Conservation (phyloP, 345 rosid species). For the Gynandropsis gynandra region DNA sequence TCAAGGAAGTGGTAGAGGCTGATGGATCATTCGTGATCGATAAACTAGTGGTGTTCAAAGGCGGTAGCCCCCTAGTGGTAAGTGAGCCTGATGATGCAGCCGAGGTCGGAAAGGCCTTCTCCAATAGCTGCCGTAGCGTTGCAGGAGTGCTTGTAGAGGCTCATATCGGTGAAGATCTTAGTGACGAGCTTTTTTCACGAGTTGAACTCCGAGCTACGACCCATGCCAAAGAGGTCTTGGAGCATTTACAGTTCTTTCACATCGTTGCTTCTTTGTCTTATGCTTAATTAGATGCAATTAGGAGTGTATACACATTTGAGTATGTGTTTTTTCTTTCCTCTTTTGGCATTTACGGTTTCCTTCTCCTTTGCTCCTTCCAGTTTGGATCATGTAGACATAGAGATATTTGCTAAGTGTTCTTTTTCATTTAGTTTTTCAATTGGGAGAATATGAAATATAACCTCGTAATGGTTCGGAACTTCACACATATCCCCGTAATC, state of each 20-base stretch:
- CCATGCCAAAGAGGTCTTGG: constrained; percentile 74
- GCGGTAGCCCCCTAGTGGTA: constrained; percentile 91
- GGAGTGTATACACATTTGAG: background rate
- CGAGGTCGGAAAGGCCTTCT: constrained; percentile 72
- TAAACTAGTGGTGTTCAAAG: constrained; percentile 80
- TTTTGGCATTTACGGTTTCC: background rate
- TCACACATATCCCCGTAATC: too few species aligned
- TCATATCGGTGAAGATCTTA: constrained; percentile 72
- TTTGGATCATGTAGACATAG: too few species aligned
- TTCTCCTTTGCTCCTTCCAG: background rate
- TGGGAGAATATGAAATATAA: too few species aligned
- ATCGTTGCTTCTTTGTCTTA: constrained; percentile 79
- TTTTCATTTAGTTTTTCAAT: too few species aligned
- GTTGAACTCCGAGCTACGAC: constrained; percentile 50
- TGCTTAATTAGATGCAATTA: constrained; percentile 19
- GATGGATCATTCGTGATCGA: constrained; percentile 59
- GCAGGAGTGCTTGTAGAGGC: constrained; percentile 89
- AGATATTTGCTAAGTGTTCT: too few species aligned
- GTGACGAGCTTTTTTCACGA: constrained; percentile 59
- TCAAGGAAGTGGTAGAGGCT: constrained; percentile 75
- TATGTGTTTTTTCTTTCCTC: background rate
- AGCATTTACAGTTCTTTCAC: constrained; percentile 71
- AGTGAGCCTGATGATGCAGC: constrained; percentile 53
- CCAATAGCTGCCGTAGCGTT: constrained; percentile 70
- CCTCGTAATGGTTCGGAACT: too few species aligned